These are phyloP conservation scores for Leptodermis oblonga DNA, from an alignment of 257 asterid species.

Conservation along the genomic window DNA sequence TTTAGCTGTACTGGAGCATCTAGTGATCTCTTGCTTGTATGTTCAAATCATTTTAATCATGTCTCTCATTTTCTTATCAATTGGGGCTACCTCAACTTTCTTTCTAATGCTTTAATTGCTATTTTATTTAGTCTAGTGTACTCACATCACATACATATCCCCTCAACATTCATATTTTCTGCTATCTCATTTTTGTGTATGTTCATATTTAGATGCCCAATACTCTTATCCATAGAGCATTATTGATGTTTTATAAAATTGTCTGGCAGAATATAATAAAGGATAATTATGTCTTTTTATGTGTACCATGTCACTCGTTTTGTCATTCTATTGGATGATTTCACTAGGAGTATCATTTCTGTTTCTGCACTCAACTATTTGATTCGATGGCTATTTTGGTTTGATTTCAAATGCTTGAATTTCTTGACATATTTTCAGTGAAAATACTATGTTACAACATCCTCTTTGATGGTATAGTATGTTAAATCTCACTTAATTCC, in stretches of 20 bases:
- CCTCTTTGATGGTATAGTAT: background rate
- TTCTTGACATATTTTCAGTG: background rate
- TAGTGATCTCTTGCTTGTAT: no score
- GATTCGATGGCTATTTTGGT: background rate
- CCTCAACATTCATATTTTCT: background rate
- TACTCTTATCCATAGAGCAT: background rate
- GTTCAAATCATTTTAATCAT: no score
- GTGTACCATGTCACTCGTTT: background rate
- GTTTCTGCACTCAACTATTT: background rate
- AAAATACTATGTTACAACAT: background rate
- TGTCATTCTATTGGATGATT: background rate
- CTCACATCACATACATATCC: no score
- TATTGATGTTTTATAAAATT: background rate
- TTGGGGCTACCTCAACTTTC: no score
- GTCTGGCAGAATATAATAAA: background rate
- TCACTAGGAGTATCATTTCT: background rate
- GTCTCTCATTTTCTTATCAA: background rate
- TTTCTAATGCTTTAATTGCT: no score
- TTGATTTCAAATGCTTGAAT: constrained; percentile 7
- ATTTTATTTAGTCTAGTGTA: no score
- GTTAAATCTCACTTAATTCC: background rate
- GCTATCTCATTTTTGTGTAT: background rate
- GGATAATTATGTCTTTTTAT: background rate
- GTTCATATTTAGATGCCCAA: background rate
- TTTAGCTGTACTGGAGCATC: no score